These are phyloP conservation scores for Coemansia sp. DNA, from an alignment of 371 early-diverging fungal genomes.

Conservation along the genomic window DNA sequence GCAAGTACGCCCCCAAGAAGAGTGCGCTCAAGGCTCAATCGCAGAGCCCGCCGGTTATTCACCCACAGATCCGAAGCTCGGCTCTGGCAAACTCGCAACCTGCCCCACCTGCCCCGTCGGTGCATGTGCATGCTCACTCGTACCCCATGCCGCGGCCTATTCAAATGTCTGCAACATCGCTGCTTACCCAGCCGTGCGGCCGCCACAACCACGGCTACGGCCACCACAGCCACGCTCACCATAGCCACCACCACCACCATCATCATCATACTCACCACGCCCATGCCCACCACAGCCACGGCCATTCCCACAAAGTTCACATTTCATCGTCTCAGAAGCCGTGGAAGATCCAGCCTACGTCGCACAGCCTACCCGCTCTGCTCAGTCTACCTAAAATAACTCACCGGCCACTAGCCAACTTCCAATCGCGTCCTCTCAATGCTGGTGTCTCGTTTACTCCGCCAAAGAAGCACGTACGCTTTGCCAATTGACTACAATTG, in stretches of 20 bases:
- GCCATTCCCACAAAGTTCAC: background rate
- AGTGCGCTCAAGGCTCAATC: background rate
- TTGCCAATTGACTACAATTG: background rate
- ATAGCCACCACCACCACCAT: background rate
- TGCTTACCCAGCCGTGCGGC: background rate
- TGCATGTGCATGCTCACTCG: background rate
- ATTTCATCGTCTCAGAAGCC: background rate
- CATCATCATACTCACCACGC: background rate
- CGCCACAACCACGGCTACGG: background rate
- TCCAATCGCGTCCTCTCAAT: background rate
- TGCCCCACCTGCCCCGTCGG: background rate
- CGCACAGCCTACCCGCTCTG: background rate
- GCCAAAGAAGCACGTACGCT: slow-evolving; percentile 4
- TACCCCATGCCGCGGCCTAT: slow-evolving; percentile 6
- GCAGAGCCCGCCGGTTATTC: background rate
- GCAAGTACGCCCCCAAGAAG: slow-evolving; percentile 15
- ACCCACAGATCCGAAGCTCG: slow-evolving; percentile 4
- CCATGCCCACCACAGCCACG: background rate
- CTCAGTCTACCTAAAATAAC: background rate
- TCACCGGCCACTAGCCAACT: background rate
- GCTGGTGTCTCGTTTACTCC: background rate
- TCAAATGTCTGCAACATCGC: background rate
- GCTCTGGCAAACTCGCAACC: slow-evolving; percentile 2
- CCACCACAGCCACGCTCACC: background rate
- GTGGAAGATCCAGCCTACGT: background rate